A percentile compares a stretch with the other conserved stretches of the same genome.
Conservation (phyloP, 1,284 basidiomycete genomes). For the Boletus calvinii region DNA sequence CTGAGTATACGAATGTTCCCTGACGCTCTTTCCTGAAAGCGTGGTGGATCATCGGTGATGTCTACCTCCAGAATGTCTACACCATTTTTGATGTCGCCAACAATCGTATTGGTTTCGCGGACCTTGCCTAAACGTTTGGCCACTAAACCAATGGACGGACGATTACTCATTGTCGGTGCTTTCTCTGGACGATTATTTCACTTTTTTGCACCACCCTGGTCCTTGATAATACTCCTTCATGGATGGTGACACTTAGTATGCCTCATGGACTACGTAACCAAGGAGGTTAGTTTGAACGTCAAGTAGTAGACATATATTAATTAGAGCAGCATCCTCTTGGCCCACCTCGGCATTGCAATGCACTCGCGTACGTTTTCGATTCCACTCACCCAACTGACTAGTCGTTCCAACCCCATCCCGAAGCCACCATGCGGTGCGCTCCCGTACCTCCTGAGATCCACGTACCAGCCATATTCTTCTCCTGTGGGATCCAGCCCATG, state of each 20-base stretch:
- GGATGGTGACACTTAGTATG: background rate
- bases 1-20: background rate
- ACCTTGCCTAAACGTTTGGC: conserved; percentile 21
- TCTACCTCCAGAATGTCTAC: conserved; percentile 34
- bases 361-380: conserved; percentile 87
- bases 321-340: conserved; percentile 71
- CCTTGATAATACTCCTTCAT: background rate
- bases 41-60: conserved; percentile 34
- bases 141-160: background rate
- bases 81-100: conserved; percentile 29
- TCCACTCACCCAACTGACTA: conserved; percentile 82
- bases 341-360: conserved; percentile 87
- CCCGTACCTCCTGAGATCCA: conserved; percentile 77
- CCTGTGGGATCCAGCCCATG: conserved; percentile 45
- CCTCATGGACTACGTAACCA: background rate
- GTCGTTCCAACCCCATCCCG: conserved; percentile 89
- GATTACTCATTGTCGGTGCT: background rate
- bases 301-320: background rate
- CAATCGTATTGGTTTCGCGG: conserved; percentile 30
- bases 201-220: background rate
- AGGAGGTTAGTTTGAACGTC: background rate
- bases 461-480: conserved; percentile 80
- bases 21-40: conserved; percentile 13
- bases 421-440: conserved; percentile 91
- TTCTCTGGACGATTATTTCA: conserved; percentile 6